These are phyloP conservation scores for Henningerozyma blattae DNA, from an alignment of 805 yeast genomes.

Conservation along the genomic window DNA sequence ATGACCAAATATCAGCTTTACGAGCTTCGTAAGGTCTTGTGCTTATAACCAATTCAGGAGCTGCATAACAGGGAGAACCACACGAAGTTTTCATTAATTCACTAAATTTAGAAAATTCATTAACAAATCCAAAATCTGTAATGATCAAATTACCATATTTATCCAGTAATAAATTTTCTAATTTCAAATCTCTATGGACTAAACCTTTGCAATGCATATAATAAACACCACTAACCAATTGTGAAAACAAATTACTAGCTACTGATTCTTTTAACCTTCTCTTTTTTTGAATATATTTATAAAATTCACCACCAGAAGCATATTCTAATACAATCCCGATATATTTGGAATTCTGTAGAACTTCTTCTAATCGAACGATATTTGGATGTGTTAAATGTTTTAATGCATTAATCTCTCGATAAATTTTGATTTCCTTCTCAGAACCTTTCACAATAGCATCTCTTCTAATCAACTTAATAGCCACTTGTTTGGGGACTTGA, in stretches of 20 bases:
- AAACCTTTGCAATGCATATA: slow-evolving; percentile 90
- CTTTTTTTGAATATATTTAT: slow-evolving; percentile 81
- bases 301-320: slow-evolving; percentile 95
- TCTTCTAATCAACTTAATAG: slow-evolving; percentile 82
- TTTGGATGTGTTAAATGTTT: slow-evolving; percentile 85
- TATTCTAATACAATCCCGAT: slow-evolving; percentile 94
- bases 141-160: slow-evolving; percentile 78
- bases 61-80: slow-evolving; percentile 98
- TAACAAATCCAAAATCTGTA: slow-evolving; percentile 92
- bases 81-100: slow-evolving; percentile 91
- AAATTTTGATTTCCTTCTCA: slow-evolving; percentile 78
- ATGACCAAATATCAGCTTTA: slow-evolving; percentile 94
- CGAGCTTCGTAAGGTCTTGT: slow-evolving; percentile 81
- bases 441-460: slow-evolving; percentile 81
- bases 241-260: slow-evolving; percentile 85
- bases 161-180: slow-evolving; percentile 76
- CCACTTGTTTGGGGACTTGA: slow-evolving; percentile 61
- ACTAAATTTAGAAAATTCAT: slow-evolving; percentile 45
- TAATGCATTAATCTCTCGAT: slow-evolving; percentile 85
- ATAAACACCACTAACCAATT: slow-evolving; percentile 84
- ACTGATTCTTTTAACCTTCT: slow-evolving; percentile 75
- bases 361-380: slow-evolving; percentile 84
- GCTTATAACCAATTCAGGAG: slow-evolving; percentile 89
- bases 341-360: slow-evolving; percentile 84
- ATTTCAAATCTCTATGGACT: slow-evolving; percentile 81